A percentile compares a stretch with the other conserved stretches of the same genome.
Conservation (phyloP, 176 grass and related monocot species). For the Paspalum notatum region DNA sequence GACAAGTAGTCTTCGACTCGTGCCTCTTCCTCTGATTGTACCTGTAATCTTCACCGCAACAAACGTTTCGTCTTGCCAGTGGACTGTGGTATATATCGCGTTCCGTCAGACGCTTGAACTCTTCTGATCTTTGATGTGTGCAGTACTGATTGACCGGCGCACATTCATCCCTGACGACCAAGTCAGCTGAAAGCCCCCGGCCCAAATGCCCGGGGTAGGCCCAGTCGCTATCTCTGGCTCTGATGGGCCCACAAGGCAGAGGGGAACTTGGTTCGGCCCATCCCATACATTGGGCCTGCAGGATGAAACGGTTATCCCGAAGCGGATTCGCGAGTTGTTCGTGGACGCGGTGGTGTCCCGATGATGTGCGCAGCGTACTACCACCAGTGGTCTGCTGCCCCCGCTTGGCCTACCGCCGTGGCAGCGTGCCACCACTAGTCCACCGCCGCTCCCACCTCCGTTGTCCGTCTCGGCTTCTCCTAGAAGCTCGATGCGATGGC, state of each 20-base stretch:
- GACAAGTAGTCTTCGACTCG: neutral
- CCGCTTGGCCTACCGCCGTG: neutral
- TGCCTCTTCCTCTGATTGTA: neutral
- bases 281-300: neutral
- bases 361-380: slow-evolving; percentile 15
- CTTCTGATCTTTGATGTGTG: too few species aligned
- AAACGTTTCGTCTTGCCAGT: neutral
- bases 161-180: too few species aligned
- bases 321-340: neutral
- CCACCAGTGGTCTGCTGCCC: neutral
- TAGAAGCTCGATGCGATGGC: slow-evolving; percentile 41
- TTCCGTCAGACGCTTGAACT: too few species aligned
- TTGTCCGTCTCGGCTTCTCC: neutral
- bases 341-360: slow-evolving; percentile 10
- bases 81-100: slow-evolving; percentile 6
- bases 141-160: too few species aligned
- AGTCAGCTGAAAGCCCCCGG: too few species aligned
- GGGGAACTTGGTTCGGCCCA: neutral
- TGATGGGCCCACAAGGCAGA: too few species aligned
- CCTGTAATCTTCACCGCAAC: neutral
- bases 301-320: neutral
- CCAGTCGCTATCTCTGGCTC: too few species aligned
- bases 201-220: too few species aligned
- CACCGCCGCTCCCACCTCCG: neutral
- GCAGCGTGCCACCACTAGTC: neutral